phyloP scores from a whole-genome alignment of 2,329 filamentous ascomycete genomes.

The Nemania serpens region DNA sequence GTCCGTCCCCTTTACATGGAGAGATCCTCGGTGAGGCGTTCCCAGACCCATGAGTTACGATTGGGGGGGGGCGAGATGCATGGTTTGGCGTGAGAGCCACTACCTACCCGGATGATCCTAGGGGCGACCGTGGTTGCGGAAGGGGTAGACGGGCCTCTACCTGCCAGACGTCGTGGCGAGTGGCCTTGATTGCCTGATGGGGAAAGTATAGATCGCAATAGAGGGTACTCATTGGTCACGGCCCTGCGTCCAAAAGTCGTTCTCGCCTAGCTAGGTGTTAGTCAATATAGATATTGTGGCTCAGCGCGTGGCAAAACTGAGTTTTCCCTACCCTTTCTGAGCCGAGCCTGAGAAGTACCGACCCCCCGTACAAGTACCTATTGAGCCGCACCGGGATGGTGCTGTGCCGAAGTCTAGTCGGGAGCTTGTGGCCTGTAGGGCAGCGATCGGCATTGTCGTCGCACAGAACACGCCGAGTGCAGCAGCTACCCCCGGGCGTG shows the following conservation, averaged over 20 bases:
- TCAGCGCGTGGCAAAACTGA: slow-evolving; percentile 24
- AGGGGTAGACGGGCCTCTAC: slow-evolving; percentile 16
- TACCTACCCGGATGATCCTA: neutral
- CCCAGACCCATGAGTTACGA: too few species aligned
- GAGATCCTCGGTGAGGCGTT: too few species aligned
- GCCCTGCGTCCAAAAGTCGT: slow-evolving; percentile 28
- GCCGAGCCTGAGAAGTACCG: neutral
- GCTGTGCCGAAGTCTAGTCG: slow-evolving; percentile 8
- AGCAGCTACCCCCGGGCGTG: slow-evolving; percentile 37
- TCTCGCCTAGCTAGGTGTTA: slow-evolving; percentile 4
- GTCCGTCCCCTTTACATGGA: too few species aligned
- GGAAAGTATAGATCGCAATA: slow-evolving; percentile 35
- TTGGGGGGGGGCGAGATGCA: too few species aligned
- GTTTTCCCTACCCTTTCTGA: neutral
- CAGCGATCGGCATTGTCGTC: slow-evolving; percentile 23
- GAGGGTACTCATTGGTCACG: slow-evolving; percentile 33
- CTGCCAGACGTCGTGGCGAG: slow-evolving; percentile 28
- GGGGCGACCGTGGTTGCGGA: neutral
- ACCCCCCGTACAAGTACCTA: neutral
- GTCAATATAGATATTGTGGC: slow-evolving; percentile 20
- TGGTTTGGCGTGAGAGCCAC: too few species aligned
- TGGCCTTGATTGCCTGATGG: slow-evolving; percentile 36
- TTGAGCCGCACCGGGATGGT: slow-evolving; percentile 17
- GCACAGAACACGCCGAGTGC: slow-evolving; percentile 24
- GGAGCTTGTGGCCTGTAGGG: slow-evolving; percentile 33